Percentiles rank a stretch among this genome's conserved stretches.
Evolutionary conservation across 495 filamentous ascomycete genomes (phyloP).

Genomic region (Friedmanniomyces simplex): DNA sequence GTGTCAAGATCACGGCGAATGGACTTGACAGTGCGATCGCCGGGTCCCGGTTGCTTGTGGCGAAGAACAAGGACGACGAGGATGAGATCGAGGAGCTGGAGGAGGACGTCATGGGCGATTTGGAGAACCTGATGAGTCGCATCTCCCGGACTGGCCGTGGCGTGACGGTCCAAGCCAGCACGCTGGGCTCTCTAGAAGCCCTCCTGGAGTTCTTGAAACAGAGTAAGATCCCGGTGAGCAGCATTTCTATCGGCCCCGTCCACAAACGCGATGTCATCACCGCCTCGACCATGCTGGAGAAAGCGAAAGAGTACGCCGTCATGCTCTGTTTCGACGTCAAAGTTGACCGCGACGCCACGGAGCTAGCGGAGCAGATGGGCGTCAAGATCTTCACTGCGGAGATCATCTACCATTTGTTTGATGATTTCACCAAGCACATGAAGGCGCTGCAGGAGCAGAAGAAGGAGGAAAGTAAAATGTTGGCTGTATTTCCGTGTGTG

Average conservation of each 20-base stretch:
- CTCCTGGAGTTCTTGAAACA: constrained; percentile 88
- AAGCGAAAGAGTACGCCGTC: constrained; percentile 86
- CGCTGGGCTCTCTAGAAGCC: constrained; percentile 92
- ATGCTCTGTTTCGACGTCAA: constrained; percentile 99
- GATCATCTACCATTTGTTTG: constrained; percentile 98
- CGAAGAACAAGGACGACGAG: constrained; percentile 91
- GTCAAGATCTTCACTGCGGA: constrained; percentile 98
- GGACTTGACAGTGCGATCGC: constrained; percentile 95
- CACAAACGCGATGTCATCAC: constrained; percentile 99
- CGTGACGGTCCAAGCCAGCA: constrained; percentile 95
- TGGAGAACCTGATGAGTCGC: constrained; percentile 79
- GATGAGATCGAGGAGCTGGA: constrained; percentile 91
- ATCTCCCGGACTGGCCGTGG: constrained; percentile 85
- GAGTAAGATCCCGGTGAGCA: constrained; percentile 93
- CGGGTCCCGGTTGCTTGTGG: constrained; percentile 85
- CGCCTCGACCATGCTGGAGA: constrained; percentile 92
- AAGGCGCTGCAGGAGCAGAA: constrained; percentile 70
- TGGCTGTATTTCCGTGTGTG: constrained; percentile 95
- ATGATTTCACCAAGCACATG: constrained; percentile 92
- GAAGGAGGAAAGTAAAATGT: constrained; percentile 90
- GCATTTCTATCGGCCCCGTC: constrained; percentile 95
- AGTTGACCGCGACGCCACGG: constrained; percentile 90
- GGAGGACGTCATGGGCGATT: constrained; percentile 92
- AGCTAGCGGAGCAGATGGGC: constrained; percentile 85
- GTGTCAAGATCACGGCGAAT: constrained; percentile 97